phyloP scores from a whole-genome alignment of 176 grass and related monocot genomes.

The Bothriochloa decipiens region DNA sequence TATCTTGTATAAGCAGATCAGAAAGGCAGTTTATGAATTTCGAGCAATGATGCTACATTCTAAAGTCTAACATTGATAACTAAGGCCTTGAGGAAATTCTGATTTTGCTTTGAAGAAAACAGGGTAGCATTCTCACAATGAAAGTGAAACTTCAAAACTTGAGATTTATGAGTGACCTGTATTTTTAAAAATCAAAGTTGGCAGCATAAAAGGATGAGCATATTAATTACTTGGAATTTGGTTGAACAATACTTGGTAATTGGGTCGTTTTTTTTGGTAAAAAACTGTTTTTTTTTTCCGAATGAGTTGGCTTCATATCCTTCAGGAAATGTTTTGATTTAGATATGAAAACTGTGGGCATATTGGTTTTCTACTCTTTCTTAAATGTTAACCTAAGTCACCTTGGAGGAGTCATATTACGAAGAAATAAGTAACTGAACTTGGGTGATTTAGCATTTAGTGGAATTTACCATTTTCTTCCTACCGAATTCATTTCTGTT shows the following conservation, averaged over 20 bases:
- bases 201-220: not conserved
- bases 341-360: not conserved
- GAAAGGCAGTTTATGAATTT: constrained; percentile 11
- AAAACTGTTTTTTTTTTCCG: no score
- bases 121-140: not conserved
- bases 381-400: not conserved
- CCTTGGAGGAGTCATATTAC: not conserved
- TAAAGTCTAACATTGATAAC: not conserved
- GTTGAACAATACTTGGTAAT: not conserved
- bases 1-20: not conserved
- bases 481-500: not conserved
- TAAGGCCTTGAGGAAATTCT: not conserved
- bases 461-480: not conserved
- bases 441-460: not conserved
- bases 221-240: constrained; percentile 11
- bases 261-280: not conserved
- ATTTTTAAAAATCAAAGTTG: constrained; percentile 1
- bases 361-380: constrained; percentile 1
- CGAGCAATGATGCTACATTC: not conserved
- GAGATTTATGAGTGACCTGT: not conserved
- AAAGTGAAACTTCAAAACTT: not conserved
- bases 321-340: not conserved
- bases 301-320: not conserved
- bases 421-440: not conserved
- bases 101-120: constrained; percentile 5